phyloP scores from a whole-genome alignment of 345 rosid species.

The sweet orange (Citrus sinensis) region DVS_A1.0 CM039166.1:10287001-10287500 shows the following conservation, averaged over 20 bases:
- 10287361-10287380: slow-evolving; percentile 79
- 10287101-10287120: not conserved
- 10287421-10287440: slow-evolving; percentile 77
- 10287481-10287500: slow-evolving; percentile 82
- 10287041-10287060: slow-evolving; percentile 21
- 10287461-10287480: slow-evolving; percentile 71
- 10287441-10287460: slow-evolving; percentile 54
- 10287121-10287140: not conserved
- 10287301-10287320: slow-evolving; percentile 5
- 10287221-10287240: no score
- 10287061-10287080: no score
- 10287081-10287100: slow-evolving; percentile 11
- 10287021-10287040: not conserved
- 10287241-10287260: no score
- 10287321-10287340: slow-evolving; percentile 19
- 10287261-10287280: not conserved
- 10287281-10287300: not conserved
- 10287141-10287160: slow-evolving; percentile 16
- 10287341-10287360: not conserved
- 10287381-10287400: slow-evolving; percentile 55
- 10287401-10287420: slow-evolving; percentile 82
- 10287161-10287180: not conserved
- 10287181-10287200: not conserved
- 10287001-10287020: slow-evolving; percentile 10
- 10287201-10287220: no score